Percentiles rank a stretch among this genome's conserved stretches.
Conservation (phyloP, 495 filamentous ascomycete species). For the Penicillium waksmanii region DNA sequence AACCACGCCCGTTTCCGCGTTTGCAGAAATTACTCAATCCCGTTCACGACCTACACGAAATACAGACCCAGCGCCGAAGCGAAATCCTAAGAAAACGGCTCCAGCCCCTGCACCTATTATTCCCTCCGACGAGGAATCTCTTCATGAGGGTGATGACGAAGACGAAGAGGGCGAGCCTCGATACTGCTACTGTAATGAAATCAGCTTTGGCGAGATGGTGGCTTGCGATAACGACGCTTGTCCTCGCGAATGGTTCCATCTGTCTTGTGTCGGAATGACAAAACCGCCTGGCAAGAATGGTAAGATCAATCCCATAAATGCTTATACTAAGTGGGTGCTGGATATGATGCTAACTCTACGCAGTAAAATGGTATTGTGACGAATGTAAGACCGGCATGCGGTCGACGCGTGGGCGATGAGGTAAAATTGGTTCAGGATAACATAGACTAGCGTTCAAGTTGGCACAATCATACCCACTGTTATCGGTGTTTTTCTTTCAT, state of each 20-base stretch:
- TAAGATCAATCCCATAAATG: slow-evolving; percentile 51
- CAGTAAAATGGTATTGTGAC: slow-evolving; percentile 91
- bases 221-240: slow-evolving; percentile 92
- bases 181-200: slow-evolving; percentile 92
- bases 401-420: slow-evolving; percentile 47
- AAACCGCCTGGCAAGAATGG: slow-evolving; percentile 83
- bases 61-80: slow-evolving; percentile 53
- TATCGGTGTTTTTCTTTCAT: not conserved
- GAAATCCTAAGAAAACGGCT: slow-evolving; percentile 68
- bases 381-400: slow-evolving; percentile 79
- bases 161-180: slow-evolving; percentile 79
- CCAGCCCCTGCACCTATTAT: slow-evolving; percentile 28
- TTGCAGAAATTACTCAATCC: slow-evolving; percentile 38
- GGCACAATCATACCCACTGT: not conserved
- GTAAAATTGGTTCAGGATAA: slow-evolving; percentile 14
- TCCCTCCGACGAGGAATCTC: slow-evolving; percentile 52
- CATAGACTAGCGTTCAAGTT: slow-evolving; percentile 1
- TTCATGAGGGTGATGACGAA: slow-evolving; percentile 67
- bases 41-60: slow-evolving; percentile 47
- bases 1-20: slow-evolving; percentile 52
- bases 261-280: slow-evolving; percentile 86
- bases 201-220: slow-evolving; percentile 97
- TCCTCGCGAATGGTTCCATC: slow-evolving; percentile 93
- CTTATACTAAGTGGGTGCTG: not conserved
- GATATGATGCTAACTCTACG: slow-evolving; percentile 29